Evolutionary conservation across 192 early-diverging fungal genomes (phyloP), one percentile per base, ranked within the genome.

Genomic region (Coemansia sp.): DNA sequence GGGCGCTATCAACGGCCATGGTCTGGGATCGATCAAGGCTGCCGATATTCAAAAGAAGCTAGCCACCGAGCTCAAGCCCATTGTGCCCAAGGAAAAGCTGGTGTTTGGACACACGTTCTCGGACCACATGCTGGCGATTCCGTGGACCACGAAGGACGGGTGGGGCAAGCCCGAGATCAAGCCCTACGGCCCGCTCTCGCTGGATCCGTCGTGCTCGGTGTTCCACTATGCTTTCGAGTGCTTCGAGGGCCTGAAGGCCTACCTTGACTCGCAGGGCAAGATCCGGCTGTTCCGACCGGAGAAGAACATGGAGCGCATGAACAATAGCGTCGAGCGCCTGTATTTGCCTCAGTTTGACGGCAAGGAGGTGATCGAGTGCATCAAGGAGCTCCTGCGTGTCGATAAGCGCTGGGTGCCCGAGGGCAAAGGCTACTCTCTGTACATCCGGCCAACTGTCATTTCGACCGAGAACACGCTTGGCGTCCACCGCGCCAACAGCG

Each of bases 251-350:
- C 84, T 92, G 81, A 93, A 94, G 85, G 92, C 94, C 37, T 98
- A 98, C 86, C 95, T 94, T 82, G 96, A 95, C 67, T 90, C 90
- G 65, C 61, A 91, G 4, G 93, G 93, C 25, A 88, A 88, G 61
- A 91, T 95, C 64, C 88, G 96, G 56, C 79, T 98, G 59, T 98
- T 98, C 88, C 88, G 96, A n/a, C 96, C 96, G 7, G 92, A 98
- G 46, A 93, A 93, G 93, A 98, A 98, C 88, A 98, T 98, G 95
- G 85, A 84, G 75, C 89, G 96, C 58, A 86, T 98, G 73, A 88
- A 88, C 71, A 81, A 65, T 38, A 93, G 92, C 57, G 91, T 91
- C 32, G 77, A 86, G 49, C 88, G 96, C 55, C 85, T 98, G 67
- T 84, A 92, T 50, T 85, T 98, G 64, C 96, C 96, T 16, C 57